phyloP scores from a whole-genome alignment of 441 rosid genomes.

The Arabidopsis hybrid region DNA sequence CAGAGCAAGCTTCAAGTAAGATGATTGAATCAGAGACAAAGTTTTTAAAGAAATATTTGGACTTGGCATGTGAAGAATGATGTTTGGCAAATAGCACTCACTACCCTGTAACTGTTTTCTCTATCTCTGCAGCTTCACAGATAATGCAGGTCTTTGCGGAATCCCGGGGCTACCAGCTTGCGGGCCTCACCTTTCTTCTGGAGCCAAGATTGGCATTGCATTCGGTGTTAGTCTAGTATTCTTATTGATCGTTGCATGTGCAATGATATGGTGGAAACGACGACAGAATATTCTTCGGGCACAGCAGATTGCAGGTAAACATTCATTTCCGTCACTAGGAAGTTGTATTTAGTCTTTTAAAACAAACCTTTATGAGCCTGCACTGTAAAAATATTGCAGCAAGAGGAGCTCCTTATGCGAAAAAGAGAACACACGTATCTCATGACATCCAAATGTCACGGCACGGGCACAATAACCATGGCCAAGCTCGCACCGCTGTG shows the following conservation, averaged over 20 bases:
- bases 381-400: conserved; percentile 49
- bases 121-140: conserved; percentile 77
- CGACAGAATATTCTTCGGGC: conserved; percentile 89
- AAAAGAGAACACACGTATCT: conserved; percentile 74
- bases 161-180: conserved; percentile 91
- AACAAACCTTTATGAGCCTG: conserved; percentile 7
- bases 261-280: conserved; percentile 86
- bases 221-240: conserved; percentile 64
- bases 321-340: neutral
- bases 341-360: neutral
- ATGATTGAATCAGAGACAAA: conserved; percentile 25
- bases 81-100: neutral
- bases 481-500: conserved; percentile 71
- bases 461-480: conserved; percentile 62
- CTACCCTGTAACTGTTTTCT: neutral
- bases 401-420: conserved; percentile 96
- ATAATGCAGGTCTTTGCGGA: conserved; percentile 94
- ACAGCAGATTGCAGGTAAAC: conserved; percentile 78
- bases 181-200: conserved; percentile 76
- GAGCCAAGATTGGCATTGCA: conserved; percentile 84
- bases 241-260: conserved; percentile 63
- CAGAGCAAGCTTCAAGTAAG: conserved; percentile 97
- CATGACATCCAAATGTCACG: conserved; percentile 87
- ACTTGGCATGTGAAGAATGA: conserved; percentile 1
- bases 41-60: neutral